phyloP scores from a whole-genome alignment of 2,329 filamentous ascomycete genomes.

The Eutypa lata region DNA sequence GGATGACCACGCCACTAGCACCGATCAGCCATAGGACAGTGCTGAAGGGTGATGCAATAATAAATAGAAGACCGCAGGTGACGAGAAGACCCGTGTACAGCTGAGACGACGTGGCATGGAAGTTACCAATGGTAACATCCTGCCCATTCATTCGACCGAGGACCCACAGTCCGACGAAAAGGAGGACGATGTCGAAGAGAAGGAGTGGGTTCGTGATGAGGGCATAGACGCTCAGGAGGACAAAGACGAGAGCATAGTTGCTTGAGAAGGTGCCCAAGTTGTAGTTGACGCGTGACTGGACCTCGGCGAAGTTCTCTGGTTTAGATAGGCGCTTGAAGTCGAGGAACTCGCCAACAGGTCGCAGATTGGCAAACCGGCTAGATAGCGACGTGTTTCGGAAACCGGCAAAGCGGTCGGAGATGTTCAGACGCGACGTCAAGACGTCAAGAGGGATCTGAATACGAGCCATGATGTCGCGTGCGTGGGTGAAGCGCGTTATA shows the following conservation, averaged over 20 bases:
- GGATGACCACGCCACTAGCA: slow-evolving; percentile 86
- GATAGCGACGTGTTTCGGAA: slow-evolving; percentile 76
- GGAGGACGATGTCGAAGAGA: slow-evolving; percentile 88
- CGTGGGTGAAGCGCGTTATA: background rate
- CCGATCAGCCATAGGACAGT: slow-evolving; percentile 95
- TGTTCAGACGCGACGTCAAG: slow-evolving; percentile 85
- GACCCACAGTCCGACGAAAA: slow-evolving; percentile 81
- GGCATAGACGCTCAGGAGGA: slow-evolving; percentile 94
- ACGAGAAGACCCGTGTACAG: slow-evolving; percentile 87
- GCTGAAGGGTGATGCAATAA: slow-evolving; percentile 79
- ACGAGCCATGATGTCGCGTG: slow-evolving; percentile 64
- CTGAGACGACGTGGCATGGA: slow-evolving; percentile 84
- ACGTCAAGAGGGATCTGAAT: slow-evolving; percentile 91
- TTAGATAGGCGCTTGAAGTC: slow-evolving; percentile 95
- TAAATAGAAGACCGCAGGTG: slow-evolving; percentile 77
- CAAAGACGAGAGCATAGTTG: slow-evolving; percentile 94
- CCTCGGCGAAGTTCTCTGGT: slow-evolving; percentile 84
- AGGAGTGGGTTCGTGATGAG: slow-evolving; percentile 83
- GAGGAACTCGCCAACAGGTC: slow-evolving; percentile 88
- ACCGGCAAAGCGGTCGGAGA: slow-evolving; percentile 79
- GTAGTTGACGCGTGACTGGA: slow-evolving; percentile 93
- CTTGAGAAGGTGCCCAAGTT: slow-evolving; percentile 96
- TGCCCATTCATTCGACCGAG: slow-evolving; percentile 87
- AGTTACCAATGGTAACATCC: slow-evolving; percentile 81
- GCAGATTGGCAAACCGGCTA: slow-evolving; percentile 86